Conservation (phyloP, 352 stramenopile genomes). For the Globisporangium spinosum region DNA sequence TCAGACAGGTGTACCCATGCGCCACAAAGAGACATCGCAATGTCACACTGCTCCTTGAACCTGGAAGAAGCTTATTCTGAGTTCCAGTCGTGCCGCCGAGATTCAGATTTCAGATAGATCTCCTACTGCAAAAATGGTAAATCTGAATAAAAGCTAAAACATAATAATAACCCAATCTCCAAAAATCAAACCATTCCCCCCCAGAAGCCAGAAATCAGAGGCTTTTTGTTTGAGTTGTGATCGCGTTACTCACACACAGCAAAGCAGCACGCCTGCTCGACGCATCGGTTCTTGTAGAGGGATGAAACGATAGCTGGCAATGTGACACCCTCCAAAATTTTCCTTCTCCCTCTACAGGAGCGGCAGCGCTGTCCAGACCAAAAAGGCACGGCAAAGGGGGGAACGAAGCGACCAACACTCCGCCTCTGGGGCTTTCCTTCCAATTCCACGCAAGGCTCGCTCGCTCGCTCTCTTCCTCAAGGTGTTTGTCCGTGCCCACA, state of each 20-base stretch:
- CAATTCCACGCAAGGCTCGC: not conserved
- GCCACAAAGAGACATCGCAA: not conserved
- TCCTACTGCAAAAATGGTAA: too few species aligned
- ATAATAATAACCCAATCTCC: too few species aligned
- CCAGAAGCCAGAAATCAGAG: not conserved
- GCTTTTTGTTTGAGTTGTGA: not conserved
- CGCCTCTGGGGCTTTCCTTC: not conserved
- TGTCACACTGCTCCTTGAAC: not conserved
- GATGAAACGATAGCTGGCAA: not conserved
- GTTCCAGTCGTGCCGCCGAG: not conserved
- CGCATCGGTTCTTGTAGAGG: not conserved
- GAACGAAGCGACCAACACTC: not conserved
- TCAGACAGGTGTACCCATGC: not conserved
- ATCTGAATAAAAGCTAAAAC: too few species aligned
- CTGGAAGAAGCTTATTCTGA: not conserved
- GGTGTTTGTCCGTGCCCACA: not conserved
- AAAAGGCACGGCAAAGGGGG: not conserved
- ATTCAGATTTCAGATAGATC: not conserved
- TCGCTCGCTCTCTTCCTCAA: not conserved
- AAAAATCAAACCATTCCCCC: not conserved
- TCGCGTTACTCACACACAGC: not conserved
- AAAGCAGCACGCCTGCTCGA: too few species aligned
- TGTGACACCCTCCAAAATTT: slow-evolving; percentile 9
- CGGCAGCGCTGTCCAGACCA: not conserved
- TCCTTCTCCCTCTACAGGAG: slow-evolving; percentile 1